phyloP scores from a whole-genome alignment of 1,284 basidiomycete genomes.

The Phlebopus sp. region DNA sequence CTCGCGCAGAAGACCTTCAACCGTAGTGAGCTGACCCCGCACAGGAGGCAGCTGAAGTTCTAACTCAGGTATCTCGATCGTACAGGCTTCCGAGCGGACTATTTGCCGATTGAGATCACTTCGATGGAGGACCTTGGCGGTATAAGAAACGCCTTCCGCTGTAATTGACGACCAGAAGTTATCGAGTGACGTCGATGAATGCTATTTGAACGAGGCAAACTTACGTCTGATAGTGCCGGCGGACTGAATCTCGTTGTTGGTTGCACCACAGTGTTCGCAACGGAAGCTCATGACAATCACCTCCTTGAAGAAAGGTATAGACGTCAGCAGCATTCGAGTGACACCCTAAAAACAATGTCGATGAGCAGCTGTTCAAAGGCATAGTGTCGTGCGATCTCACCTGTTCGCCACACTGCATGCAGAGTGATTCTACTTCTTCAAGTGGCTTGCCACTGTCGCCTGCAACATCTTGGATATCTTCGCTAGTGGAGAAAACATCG shows the following conservation, averaged over 20 bases:
- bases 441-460: slow-evolving; percentile 62
- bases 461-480: slow-evolving; percentile 22
- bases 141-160: slow-evolving; percentile 77
- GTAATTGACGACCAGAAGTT: slow-evolving; percentile 4
- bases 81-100: slow-evolving; percentile 86
- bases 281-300: slow-evolving; percentile 96
- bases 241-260: slow-evolving; percentile 94
- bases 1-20: slow-evolving; percentile 91
- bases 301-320: slow-evolving; percentile 95
- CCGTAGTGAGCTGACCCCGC: slow-evolving; percentile 91
- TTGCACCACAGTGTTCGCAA: slow-evolving; percentile 88
- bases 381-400: slow-evolving; percentile 36
- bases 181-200: neutral
- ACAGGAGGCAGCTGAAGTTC: slow-evolving; percentile 88
- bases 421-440: slow-evolving; percentile 87
- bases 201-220: too few species aligned
- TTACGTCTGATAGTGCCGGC: slow-evolving; percentile 86
- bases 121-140: slow-evolving; percentile 73
- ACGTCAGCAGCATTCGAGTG: slow-evolving; percentile 91
- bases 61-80: slow-evolving; percentile 83
- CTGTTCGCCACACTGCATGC: slow-evolving; percentile 92
- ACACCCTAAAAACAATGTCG: slow-evolving; percentile 58
- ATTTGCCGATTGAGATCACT: slow-evolving; percentile 91
- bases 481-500: slow-evolving; percentile 19
- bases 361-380: slow-evolving; percentile 9